Conservation (phyloP, 768 basidiomycete species). For the Lentinula edodes region DNA sequence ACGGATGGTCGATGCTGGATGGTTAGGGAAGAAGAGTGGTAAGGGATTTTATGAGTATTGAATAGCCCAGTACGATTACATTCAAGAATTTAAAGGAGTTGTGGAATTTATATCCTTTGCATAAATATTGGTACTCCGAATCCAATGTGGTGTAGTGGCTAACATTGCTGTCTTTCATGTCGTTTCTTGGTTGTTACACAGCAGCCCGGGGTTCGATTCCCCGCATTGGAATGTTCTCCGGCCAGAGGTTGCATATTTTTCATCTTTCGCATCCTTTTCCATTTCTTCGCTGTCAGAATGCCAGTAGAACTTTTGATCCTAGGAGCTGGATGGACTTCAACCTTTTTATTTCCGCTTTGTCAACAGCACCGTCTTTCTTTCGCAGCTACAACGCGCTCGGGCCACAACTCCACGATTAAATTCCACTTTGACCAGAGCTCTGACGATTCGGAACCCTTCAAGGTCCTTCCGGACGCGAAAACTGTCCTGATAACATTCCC, state of each 20-base stretch:
- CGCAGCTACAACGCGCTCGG: slow-evolving; percentile 52
- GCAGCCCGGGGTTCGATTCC: too few species aligned
- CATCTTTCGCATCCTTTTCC: too few species aligned
- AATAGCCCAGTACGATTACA: background rate
- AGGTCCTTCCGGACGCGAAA: slow-evolving; percentile 42
- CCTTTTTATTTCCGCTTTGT: slow-evolving; percentile 55
- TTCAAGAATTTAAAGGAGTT: too few species aligned
- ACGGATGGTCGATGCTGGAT: slow-evolving; percentile 95
- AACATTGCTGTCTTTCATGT: too few species aligned
- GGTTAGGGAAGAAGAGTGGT: slow-evolving; percentile 89
- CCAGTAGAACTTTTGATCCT: slow-evolving; percentile 32
- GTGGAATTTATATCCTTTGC: too few species aligned
- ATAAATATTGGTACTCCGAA: too few species aligned
- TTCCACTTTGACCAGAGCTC: slow-evolving; percentile 53
- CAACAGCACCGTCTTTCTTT: slow-evolving; percentile 29
- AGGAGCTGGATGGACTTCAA: slow-evolving; percentile 63
- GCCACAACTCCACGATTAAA: slow-evolving; percentile 40
- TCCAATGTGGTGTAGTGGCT: too few species aligned
- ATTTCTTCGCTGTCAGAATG: background rate
- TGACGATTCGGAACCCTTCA: slow-evolving; percentile 37
- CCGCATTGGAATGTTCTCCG: too few species aligned
- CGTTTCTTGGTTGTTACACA: too few species aligned
- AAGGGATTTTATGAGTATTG: slow-evolving; percentile 92
- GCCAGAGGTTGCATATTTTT: too few species aligned
- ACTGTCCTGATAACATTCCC: slow-evolving; percentile 57